Evolutionary conservation across 352 stramenopile species (phyloP), one percentile per base, ranked within the genome.

Genomic region (Pilasporangium apinafurcum): DNA sequence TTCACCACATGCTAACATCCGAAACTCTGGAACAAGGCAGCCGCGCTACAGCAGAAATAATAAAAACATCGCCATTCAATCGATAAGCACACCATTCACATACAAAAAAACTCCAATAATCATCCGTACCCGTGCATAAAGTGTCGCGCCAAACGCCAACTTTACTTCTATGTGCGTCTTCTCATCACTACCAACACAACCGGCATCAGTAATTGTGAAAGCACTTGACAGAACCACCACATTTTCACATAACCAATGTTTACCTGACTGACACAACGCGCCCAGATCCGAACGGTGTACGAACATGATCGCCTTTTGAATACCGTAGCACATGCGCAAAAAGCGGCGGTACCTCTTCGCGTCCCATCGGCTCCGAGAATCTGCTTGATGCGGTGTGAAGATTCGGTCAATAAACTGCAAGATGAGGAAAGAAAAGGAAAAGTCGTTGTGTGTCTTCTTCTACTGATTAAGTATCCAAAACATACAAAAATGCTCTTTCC

Each of bases 291-390:
- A 84, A 92, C 13, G 74, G 68, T 25, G 76, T 89, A 44, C 64
- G 66, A 20, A 92, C 80, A 20, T 44, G 47, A 51, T 92, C 80
- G 25, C 80, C 80, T 8, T 43, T 48, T 21, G 57, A 48, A 44
- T 86, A 92, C 41, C 80, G 80, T 40, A 92, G 49, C 38, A 65
- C 61, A 48, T 81, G 65, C 37, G 80, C 72, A 41, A 92, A 79
- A 37, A 92, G 65, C 65, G 65, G 68, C 59, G 77, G 77, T 48
- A 81, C 62, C 38, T 81, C 58, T 42, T 57, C 48, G n/a, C n/a
- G 32, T 25, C 37, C 29, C 37, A 53, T 53, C 9, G 12, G 33
- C 33, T 12, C 9, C 4, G 33, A 8, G 25, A 20, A 38, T 17
- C 8, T 18, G 18, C 32, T 22, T 7, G 32, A 22, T 7, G 32